Conservation (phyloP, 306 rosid genomes). For the Fagus crenata region DNA sequence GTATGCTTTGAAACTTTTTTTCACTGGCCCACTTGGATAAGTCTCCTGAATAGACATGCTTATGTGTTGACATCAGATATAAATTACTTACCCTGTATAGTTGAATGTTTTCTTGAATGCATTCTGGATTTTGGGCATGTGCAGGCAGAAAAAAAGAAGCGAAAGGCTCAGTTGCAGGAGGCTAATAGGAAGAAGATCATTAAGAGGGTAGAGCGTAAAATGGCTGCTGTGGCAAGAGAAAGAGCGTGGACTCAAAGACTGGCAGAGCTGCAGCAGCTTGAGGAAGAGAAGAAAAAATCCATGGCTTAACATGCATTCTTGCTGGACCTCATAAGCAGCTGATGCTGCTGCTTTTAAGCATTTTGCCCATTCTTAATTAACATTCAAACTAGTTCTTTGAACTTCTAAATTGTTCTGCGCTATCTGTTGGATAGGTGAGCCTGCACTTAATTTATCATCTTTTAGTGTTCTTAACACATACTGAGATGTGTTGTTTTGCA, state of each 20-base stretch:
- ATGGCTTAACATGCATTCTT: conserved; percentile 35
- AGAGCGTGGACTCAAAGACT: conserved; percentile 72
- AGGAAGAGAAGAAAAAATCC: conserved; percentile 64
- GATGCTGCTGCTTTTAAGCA: conserved; percentile 8
- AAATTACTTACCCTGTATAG: conserved; percentile 7
- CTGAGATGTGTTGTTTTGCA: neutral
- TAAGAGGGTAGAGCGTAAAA: conserved; percentile 77
- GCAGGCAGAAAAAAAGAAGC: conserved; percentile 73
- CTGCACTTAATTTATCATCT: neutral
- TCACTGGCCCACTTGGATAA: neutral
- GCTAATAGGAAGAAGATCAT: conserved; percentile 71
- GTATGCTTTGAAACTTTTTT: neutral
- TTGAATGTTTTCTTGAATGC: conserved; percentile 18
- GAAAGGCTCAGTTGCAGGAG: conserved; percentile 77
- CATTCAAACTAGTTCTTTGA: conserved; percentile 1
- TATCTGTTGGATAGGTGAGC: conserved; percentile 24
- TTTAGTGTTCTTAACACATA: neutral
- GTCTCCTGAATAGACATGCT: neutral
- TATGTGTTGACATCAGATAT: neutral
- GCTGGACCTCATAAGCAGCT: conserved; percentile 13
- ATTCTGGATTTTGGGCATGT: conserved; percentile 26
- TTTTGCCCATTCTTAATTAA: conserved; percentile 17
- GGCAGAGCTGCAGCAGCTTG: conserved; percentile 65
- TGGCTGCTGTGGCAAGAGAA: conserved; percentile 96
- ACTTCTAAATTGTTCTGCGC: conserved; percentile 1